A percentile compares a stretch with the other conserved stretches of the same genome.
Evolutionary conservation across 331 rosid genomes (phyloP).

Genomic region (Pyracantha coccinea): DNA sequence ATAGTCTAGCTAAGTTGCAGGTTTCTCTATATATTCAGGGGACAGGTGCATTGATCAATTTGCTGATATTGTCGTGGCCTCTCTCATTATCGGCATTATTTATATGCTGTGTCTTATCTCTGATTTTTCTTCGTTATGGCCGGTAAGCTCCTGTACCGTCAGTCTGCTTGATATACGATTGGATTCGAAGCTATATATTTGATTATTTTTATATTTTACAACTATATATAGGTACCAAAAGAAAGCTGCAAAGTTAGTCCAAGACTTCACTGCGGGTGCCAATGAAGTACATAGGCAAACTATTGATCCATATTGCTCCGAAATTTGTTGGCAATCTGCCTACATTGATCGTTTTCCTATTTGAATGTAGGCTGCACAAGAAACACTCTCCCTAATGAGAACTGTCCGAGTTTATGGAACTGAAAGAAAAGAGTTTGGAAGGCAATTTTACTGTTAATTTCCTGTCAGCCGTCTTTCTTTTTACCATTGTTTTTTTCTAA

Average conservation of each 20-base stretch:
- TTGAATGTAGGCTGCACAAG: constrained; percentile 76
- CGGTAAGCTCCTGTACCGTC: constrained; percentile 44
- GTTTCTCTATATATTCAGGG: constrained; percentile 45
- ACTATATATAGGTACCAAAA: constrained; percentile 63
- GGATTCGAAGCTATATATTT: background rate
- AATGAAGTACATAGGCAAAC: constrained; percentile 54
- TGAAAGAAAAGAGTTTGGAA: constrained; percentile 65
- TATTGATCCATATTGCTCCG: constrained; percentile 9
- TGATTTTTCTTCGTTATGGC: constrained; percentile 72
- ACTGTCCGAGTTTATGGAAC: constrained; percentile 95
- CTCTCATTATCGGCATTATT: constrained; percentile 70
- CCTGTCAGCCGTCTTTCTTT: constrained; percentile 2
- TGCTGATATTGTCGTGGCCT: constrained; percentile 77
- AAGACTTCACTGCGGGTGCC: constrained; percentile 87
- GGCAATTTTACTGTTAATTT: constrained; percentile 27
- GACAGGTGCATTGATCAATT: constrained; percentile 67
- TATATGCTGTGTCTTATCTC: constrained; percentile 63
- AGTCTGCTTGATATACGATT: background rate
- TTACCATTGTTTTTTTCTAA: background rate
- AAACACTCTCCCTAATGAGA: constrained; percentile 79
- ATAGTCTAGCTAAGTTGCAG: constrained; percentile 1
- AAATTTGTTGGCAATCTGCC: background rate
- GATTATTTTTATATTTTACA: background rate
- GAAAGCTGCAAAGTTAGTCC: constrained; percentile 76
- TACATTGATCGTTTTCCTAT: background rate